These are phyloP conservation scores for Picea sitchensis DNA, from an alignment of 75 land plant genomes.

Conservation along the genomic window DNA sequence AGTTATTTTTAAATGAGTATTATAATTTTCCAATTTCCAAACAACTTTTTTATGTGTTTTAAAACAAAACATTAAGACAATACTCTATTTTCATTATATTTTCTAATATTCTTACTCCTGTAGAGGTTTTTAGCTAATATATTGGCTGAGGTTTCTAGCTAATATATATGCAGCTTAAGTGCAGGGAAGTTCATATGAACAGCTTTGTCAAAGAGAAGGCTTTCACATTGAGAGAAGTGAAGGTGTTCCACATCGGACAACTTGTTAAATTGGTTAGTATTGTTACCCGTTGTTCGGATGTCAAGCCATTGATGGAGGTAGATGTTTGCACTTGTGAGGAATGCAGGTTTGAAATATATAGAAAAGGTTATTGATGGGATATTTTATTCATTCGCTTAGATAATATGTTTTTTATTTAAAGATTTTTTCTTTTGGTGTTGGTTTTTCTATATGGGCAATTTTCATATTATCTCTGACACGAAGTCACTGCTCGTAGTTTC, in stretches of 20 bases:
- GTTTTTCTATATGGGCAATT: background rate
- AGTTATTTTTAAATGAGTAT: too few relatives aligned
- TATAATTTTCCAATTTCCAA: too few relatives aligned
- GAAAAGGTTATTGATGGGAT: constrained; percentile 16
- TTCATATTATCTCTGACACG: constrained; percentile 34
- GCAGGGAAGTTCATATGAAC: constrained; percentile 90
- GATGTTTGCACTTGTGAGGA: constrained; percentile 98
- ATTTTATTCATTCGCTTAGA: background rate
- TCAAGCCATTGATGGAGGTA: constrained; percentile 96
- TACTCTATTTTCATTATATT: too few relatives aligned
- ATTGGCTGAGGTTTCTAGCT: too few relatives aligned
- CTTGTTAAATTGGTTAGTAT: constrained; percentile 92
- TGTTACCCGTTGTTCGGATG: constrained; percentile 96
- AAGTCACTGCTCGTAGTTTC: constrained; percentile 89
- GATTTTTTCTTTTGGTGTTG: background rate
- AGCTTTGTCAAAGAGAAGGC: constrained; percentile 66
- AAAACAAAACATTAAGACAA: too few relatives aligned
- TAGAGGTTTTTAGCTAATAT: too few relatives aligned
- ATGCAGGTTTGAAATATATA: constrained; percentile 95
- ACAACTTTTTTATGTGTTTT: too few relatives aligned
- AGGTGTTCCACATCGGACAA: constrained; percentile 87
- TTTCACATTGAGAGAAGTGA: constrained; percentile 76
- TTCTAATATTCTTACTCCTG: too few relatives aligned
- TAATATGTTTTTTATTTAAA: background rate
- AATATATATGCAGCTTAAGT: background rate